Base-by-base conservation (phyloP, 2,329 filamentous ascomycete genomes). In the Ceratocystis alfenasii region DNA sequence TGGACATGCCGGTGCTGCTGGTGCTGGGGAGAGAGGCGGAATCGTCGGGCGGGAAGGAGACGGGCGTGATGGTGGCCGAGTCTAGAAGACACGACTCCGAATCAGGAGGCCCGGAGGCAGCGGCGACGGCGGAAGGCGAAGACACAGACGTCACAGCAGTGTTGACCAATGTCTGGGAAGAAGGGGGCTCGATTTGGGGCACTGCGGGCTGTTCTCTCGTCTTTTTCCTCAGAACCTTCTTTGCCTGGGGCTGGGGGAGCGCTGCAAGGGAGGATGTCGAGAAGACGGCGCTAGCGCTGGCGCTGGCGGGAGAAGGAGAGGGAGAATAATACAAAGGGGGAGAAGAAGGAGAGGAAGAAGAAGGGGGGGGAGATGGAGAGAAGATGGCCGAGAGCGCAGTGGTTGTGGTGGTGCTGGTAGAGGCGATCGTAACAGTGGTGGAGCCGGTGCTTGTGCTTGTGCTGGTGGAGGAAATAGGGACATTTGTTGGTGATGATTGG, bases 61-160 rank as follows among this genome's bases (percentile, higher is more conserved):
- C 73, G 44, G 77, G 72, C 22, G 48, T 22, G 17, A 53, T 53
- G n/a, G 76, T 73, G 63, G 76, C 71, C 68, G 77, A 71, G 64
- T 76, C 76, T 66, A 78, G 72, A 66, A 75, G 75, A 36, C 74
- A 72, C 69, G 76, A 74, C 64, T 72, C 71, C 63, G 28, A 30
- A 25, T 53, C 17, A 22, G 48, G 48, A 53, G 48, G 48, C 48
- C 48, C 17, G 53, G 61, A 41, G 28, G 41, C 30, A n/a, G 60
- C 41, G 44, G 17, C n/a, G 17, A 55, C 17, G 48, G 64, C 20
- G 17, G 45, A n/a, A 25, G 41, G 30, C 10, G 48, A 30, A 41
- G 46, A 10, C n/a, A 5, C 48, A 22, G 22, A 12, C 8, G 48
- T 41, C 10, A 41, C 22, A 55, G 33, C 59, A 61, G 59, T 3